A percentile compares a stretch with the other conserved stretches of the same genome.
These are phyloP conservation scores for Orbilia quercus DNA, from an alignment of 2,329 filamentous ascomycete genomes.

Conservation along the genomic window DNA sequence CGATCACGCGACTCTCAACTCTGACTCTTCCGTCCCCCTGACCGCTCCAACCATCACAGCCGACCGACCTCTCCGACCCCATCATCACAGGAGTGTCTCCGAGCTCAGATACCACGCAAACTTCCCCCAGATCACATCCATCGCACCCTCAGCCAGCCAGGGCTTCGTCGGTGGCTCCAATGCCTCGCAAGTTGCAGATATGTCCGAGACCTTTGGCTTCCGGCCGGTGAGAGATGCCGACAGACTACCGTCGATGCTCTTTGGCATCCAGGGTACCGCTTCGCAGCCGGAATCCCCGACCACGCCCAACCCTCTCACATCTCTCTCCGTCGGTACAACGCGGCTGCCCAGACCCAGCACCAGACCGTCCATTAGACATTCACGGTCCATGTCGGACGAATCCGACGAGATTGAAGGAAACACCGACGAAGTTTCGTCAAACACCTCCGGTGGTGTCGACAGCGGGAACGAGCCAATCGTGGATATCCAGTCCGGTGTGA, in stretches of 20 bases:
- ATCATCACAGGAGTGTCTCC: constrained; percentile 62
- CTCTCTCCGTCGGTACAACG: constrained; percentile 57
- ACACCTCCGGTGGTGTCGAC: constrained; percentile 79
- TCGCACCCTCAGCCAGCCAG: constrained; percentile 68
- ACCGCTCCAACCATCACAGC: constrained; percentile 44
- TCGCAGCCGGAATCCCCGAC: constrained; percentile 95
- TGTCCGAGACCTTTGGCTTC: constrained; percentile 76
- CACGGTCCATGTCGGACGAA: constrained; percentile 85
- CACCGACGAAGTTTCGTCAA: constrained; percentile 82
- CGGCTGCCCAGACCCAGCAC: constrained; percentile 67
- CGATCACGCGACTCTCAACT: constrained; percentile 61
- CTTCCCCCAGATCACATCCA: constrained; percentile 72
- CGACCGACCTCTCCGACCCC: constrained; percentile 49
- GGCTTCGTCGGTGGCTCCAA: constrained; percentile 70
- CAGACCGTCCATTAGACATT: constrained; percentile 82
- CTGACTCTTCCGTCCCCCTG: constrained; percentile 55
- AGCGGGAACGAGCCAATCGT: constrained; percentile 78
- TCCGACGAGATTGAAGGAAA: constrained; percentile 78
- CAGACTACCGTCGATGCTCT: constrained; percentile 81
- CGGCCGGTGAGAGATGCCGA: constrained; percentile 84
- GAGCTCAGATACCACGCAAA: constrained; percentile 65
- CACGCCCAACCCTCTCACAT: constrained; percentile 78
- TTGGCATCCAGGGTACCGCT: constrained; percentile 67
- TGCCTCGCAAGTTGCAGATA: constrained; percentile 71
- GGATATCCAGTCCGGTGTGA: constrained; percentile 82